Evolutionary conservation across 768 basidiomycete species (phyloP).

Genomic region (Cystobasidium tubakii): DNA sequence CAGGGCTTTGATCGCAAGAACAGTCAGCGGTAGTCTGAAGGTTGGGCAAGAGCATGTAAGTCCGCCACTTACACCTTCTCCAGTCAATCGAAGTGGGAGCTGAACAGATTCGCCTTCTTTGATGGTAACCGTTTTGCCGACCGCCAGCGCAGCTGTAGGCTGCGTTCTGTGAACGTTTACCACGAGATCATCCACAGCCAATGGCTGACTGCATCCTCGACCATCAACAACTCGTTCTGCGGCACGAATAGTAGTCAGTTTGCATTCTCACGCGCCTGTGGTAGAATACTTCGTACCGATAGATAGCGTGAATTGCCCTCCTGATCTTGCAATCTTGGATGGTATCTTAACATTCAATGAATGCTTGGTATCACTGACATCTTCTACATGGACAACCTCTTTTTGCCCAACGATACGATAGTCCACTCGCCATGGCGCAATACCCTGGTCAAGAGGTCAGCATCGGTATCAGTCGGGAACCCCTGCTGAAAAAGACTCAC

Average conservation of each 20-base stretch:
- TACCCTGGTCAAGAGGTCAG: conserved; percentile 57
- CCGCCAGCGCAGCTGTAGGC: conserved; percentile 73
- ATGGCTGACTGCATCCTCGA: conserved; percentile 71
- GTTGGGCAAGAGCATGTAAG: not conserved
- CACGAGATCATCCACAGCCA: conserved; percentile 69
- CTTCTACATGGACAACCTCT: conserved; percentile 22
- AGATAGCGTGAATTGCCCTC: conserved; percentile 44
- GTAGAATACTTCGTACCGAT: conserved; percentile 31
- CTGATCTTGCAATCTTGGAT: conserved; percentile 35
- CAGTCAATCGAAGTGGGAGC: conserved; percentile 79
- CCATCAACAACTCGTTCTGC: conserved; percentile 64
- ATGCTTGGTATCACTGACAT: conserved; percentile 37
- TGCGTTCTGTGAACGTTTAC: conserved; percentile 79
- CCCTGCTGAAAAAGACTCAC: conserved; percentile 51
- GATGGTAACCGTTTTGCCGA: conserved; percentile 57
- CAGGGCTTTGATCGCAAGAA: conserved; percentile 64
- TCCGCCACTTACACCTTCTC: conserved; percentile 65
- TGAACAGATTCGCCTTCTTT: conserved; percentile 67
- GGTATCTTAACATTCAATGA: conserved; percentile 43
- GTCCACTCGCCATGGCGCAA: conserved; percentile 81
- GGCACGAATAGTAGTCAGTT: not conserved
- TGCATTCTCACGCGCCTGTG: not conserved
- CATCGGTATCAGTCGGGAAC: not conserved
- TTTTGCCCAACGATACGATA: conserved; percentile 72
- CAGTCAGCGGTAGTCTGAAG: not conserved